Evolutionary conservation across 2,329 filamentous ascomycete species (phyloP).

Genomic region (Grosmannia serpens): DNA sequence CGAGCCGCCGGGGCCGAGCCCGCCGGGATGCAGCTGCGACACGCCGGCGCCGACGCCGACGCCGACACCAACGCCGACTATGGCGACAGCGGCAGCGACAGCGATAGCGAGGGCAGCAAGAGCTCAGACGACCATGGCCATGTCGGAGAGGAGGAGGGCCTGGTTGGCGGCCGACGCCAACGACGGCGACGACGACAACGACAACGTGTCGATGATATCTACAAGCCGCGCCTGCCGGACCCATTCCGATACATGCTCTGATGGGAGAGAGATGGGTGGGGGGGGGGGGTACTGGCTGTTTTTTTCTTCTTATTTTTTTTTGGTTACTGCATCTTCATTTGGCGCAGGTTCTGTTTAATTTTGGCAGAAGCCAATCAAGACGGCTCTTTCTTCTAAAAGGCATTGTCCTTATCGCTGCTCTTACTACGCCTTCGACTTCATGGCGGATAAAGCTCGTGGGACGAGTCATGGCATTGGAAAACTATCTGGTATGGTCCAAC

Average conservation of each 20-base stretch:
- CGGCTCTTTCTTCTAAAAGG: not conserved
- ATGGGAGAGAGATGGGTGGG: not conserved
- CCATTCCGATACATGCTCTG: constrained; percentile 2
- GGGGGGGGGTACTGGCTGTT: not conserved
- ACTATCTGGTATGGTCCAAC: not conserved
- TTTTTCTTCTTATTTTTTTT: no score
- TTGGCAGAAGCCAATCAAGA: no score
- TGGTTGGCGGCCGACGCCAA: not conserved
- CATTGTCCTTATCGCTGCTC: not conserved
- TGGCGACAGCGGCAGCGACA: not conserved
- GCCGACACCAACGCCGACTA: not conserved
- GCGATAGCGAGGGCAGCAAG: not conserved
- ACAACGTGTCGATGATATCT: no score
- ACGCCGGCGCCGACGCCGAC: not conserved
- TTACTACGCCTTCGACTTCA: not conserved
- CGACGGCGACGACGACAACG: not conserved
- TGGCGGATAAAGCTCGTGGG: not conserved
- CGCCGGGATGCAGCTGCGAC: constrained; percentile 25
- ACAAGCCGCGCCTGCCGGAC: not conserved
- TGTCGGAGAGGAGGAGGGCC: not conserved
- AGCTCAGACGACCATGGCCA: no score
- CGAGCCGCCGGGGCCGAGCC: constrained; percentile 12
- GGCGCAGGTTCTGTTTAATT: no score
- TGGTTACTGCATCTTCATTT: no score
- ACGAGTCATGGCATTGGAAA: not conserved